Percentiles rank a stretch among this genome's conserved stretches.
phyloP scores from a whole-genome alignment of 148 eudicot species.

The Rheum nobile region DNA sequence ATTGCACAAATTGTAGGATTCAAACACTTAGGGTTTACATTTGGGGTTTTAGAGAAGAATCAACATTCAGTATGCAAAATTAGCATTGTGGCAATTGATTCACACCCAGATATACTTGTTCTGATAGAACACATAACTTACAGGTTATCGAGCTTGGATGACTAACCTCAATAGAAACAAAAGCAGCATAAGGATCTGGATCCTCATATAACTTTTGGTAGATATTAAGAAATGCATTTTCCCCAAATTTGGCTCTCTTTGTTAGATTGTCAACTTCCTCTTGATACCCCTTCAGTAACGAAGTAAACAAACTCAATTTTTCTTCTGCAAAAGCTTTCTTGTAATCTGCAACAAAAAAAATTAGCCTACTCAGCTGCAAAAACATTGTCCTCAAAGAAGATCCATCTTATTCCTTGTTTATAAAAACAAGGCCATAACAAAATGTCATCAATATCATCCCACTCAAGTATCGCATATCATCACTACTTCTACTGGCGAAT shows the following conservation, averaged over 20 bases:
- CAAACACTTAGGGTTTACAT: too few relatives aligned
- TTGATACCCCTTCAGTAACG: slow-evolving; percentile 89
- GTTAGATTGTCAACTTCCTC: slow-evolving; percentile 99
- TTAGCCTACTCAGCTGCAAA: neutral
- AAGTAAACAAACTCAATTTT: slow-evolving; percentile 60
- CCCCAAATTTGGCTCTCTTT: slow-evolving; percentile 92
- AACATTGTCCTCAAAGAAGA: neutral
- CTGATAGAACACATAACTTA: neutral
- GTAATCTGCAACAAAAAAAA: slow-evolving; percentile 47
- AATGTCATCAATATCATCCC: neutral
- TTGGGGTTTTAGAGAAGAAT: too few relatives aligned
- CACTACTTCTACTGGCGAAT: neutral
- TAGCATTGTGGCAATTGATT: neutral
- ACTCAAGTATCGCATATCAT: neutral
- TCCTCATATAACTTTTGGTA: slow-evolving; percentile 98
- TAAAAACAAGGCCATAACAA: neutral
- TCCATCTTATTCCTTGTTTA: neutral
- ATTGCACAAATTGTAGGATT: too few relatives aligned
- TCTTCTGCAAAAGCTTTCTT: slow-evolving; percentile 87
- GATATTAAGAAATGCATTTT: slow-evolving; percentile 94
- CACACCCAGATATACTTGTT: neutral
- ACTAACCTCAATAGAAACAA: slow-evolving; percentile 68
- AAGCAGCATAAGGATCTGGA: slow-evolving; percentile 92
- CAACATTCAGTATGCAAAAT: neutral
- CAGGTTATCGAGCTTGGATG: neutral